phyloP scores from a whole-genome alignment of 768 basidiomycete genomes.

The Suillus spraguei region DNA sequence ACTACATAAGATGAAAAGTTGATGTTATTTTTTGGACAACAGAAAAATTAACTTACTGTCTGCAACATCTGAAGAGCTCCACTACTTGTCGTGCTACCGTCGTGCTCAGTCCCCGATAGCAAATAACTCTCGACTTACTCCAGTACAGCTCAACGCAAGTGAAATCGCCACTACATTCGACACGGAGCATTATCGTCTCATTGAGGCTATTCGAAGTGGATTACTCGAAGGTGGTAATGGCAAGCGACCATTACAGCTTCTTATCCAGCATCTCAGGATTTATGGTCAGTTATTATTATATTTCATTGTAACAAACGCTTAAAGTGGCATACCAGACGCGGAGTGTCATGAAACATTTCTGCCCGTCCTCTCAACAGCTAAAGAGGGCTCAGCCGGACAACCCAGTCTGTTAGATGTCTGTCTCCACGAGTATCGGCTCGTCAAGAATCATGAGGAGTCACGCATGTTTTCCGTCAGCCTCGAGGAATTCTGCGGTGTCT shows the following conservation, averaged over 20 bases:
- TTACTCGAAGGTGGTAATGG: slow-evolving; percentile 27
- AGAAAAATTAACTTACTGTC: slow-evolving; percentile 4
- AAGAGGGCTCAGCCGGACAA: not conserved
- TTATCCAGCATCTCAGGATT: slow-evolving; percentile 34
- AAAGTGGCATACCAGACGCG: not conserved
- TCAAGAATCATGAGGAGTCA: not conserved
- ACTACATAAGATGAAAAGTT: not conserved
- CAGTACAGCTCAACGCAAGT: slow-evolving; percentile 35
- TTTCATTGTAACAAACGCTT: not conserved
- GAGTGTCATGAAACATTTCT: not conserved
- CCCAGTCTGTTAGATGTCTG: not conserved
- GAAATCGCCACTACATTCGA: slow-evolving; percentile 40
- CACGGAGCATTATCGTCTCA: slow-evolving; percentile 27
- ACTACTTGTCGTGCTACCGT: not conserved
- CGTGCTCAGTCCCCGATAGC: not conserved
- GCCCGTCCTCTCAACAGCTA: not conserved
- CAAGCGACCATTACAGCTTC: slow-evolving; percentile 41
- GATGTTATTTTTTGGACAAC: not conserved
- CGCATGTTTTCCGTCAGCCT: slow-evolving; percentile 2
- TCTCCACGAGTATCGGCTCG: not conserved
- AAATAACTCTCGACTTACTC: not conserved
- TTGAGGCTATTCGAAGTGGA: slow-evolving; percentile 27
- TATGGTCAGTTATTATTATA: slow-evolving; percentile 37
- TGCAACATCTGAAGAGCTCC: slow-evolving; percentile 5
- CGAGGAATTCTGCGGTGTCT: not conserved